Base-by-base conservation (phyloP, 2,329 filamentous ascomycete species). In the Cladophialophora psammophila region DNA sequence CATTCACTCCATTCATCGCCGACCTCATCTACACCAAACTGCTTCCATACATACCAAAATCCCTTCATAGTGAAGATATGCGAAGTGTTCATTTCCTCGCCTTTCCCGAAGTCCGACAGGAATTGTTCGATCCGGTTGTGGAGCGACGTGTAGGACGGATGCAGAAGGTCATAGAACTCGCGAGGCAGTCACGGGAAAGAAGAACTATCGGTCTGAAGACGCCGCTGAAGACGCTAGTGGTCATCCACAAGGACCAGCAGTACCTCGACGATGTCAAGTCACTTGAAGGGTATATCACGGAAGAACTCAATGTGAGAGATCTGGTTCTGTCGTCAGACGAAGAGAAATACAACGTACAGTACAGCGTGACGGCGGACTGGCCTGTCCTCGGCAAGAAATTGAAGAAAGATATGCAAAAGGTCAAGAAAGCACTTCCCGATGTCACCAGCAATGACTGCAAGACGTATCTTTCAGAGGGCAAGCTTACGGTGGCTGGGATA, bases 111-210 rank as follows among this genome's bases (percentile, higher is more conserved):
- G 93, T 97, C 1, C 88, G 93, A 68, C 86, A 93, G 74, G 93
- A 96, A 76, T 86, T 98, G 4, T 97, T 97, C 75, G 91, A 98
- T 76, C 86, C 88, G 58, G 90, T 88, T 26, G 90, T 98, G 53
- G 94, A 98, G 82, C 88, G 95, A 69, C 88, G 91, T 71, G 93
- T 98, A 12, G 85, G 87, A 69, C 89, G 93, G 56, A 98, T 99
- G 95, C 94, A 98, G 79, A 91, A 90, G 72, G 93, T 98, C 76
- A 97, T 99, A 77, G 93, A 98, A 75, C 86, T 98, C 69, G 92
- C 88, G 55, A 88, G 95, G 76, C 88, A 94, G 60, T 94, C 92
- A 59, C 87, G 95, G 78, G 95, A 98, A 79, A 88, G 93, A 60
- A 88, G 91, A 67, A 89, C 89, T 53, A 89, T 97, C 74, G 92